Conservation (phyloP, 345 rosid species). For the Balakata baccata region DNA sequence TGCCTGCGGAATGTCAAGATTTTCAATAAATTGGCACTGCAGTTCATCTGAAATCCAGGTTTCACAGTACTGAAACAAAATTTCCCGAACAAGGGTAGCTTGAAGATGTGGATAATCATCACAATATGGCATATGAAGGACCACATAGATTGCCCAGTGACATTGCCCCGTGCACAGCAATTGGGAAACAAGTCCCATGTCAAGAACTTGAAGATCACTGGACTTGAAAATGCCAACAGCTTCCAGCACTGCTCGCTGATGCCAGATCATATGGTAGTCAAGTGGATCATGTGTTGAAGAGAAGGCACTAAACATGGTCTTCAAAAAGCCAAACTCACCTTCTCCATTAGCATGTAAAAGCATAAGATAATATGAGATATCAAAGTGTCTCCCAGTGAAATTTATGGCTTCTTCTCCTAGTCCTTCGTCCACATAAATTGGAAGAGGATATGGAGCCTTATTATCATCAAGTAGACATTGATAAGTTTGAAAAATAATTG, state of each 20-base stretch:
- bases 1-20: conserved; percentile 65
- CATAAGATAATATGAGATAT: conserved; percentile 90
- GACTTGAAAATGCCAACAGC: conserved; percentile 76
- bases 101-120: conserved; percentile 81
- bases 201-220: conserved; percentile 82
- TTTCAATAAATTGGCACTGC: conserved; percentile 67
- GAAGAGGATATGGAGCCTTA: conserved; percentile 79
- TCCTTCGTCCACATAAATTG: conserved; percentile 90
- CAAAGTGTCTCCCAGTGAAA: conserved; percentile 51
- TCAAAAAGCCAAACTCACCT: conserved; percentile 48
- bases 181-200: conserved; percentile 90
- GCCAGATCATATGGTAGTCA: conserved; percentile 99
- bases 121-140: conserved; percentile 68
- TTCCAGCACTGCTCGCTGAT: conserved; percentile 72
- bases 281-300: conserved; percentile 93
- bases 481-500: conserved; percentile 61
- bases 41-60: conserved; percentile 74
- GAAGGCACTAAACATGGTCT: conserved; percentile 83
- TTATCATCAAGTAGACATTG: conserved; percentile 60
- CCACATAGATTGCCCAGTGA: conserved; percentile 96
- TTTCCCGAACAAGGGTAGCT: conserved; percentile 66
- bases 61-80: conserved; percentile 87
- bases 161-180: conserved; percentile 70
- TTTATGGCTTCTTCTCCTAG: conserved; percentile 39
- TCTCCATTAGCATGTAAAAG: conserved; percentile 81